Percentiles rank a stretch among this genome's conserved stretches.
Conservation (phyloP, 768 basidiomycete genomes). For the Albatrellus ellisii region DNA sequence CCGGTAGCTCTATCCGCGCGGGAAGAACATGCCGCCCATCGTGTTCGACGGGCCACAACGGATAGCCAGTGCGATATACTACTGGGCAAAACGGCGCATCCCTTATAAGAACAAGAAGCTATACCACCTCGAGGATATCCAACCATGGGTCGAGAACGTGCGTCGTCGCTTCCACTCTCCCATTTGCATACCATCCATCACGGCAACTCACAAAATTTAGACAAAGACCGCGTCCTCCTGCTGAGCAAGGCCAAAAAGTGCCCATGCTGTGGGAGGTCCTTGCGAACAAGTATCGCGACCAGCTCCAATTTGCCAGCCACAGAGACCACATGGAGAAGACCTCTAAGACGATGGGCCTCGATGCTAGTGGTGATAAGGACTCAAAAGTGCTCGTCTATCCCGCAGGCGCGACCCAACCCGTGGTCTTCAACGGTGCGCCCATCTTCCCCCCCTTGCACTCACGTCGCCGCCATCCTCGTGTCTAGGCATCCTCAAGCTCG, state of each 20-base stretch:
- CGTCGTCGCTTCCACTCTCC: constrained; percentile 13
- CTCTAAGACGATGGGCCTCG: constrained; percentile 44
- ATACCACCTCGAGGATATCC: constrained; percentile 40
- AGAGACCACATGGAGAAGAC: constrained; percentile 53
- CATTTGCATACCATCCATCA: neutral
- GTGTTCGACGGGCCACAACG: constrained; percentile 59
- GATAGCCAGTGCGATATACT: constrained; percentile 57
- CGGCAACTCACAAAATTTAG: constrained; percentile 22
- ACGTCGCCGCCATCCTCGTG: neutral
- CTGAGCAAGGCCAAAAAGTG: constrained; percentile 62
- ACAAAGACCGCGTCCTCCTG: constrained; percentile 46
- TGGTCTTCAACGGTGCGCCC: constrained; percentile 59
- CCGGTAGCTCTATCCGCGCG: constrained; percentile 65
- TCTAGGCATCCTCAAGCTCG: constrained; percentile 58
- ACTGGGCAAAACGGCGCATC: constrained; percentile 63
- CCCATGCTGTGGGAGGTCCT: constrained; percentile 76
- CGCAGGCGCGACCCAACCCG: constrained; percentile 37
- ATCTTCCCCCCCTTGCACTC: too few species aligned
- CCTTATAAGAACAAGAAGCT: constrained; percentile 59
- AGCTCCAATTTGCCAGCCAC: constrained; percentile 49
- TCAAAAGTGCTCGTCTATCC: constrained; percentile 66
- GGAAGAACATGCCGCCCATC: constrained; percentile 44
- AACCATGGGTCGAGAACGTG: constrained; percentile 60
- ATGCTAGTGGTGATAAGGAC: constrained; percentile 32
- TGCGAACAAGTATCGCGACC: constrained; percentile 53